Percentiles rank a stretch among this genome's conserved stretches.
These are phyloP conservation scores for Casuarina glauca DNA, from an alignment of 306 rosid genomes.

Conservation along the genomic window DNA sequence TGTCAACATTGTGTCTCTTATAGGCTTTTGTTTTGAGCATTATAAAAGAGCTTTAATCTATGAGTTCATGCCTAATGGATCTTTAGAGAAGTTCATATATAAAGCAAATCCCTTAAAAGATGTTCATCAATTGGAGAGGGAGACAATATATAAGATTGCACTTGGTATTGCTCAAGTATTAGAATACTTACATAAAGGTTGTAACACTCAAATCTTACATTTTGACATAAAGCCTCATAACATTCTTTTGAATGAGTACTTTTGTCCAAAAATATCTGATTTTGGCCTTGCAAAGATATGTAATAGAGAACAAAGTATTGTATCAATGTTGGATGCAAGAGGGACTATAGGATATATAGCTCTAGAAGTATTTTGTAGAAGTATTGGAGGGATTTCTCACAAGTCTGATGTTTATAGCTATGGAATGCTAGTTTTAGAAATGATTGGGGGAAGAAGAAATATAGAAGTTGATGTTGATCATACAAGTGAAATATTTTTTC, in stretches of 20 bases:
- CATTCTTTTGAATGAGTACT: slow-evolving; percentile 37
- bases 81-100: neutral
- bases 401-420: no score
- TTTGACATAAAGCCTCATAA: slow-evolving; percentile 34
- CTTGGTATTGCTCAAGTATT: neutral
- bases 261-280: slow-evolving; percentile 33
- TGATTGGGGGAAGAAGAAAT: no score
- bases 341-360: slow-evolving; percentile 47
- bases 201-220: neutral
- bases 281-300: slow-evolving; percentile 46
- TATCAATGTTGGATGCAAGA: slow-evolving; percentile 40
- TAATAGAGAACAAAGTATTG: slow-evolving; percentile 31
- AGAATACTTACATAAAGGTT: neutral
- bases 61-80: slow-evolving; percentile 1
- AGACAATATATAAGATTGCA: neutral
- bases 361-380: slow-evolving; percentile 28
- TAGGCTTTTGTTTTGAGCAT: neutral
- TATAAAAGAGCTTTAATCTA: slow-evolving; percentile 16
- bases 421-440: no score
- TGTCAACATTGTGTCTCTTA: neutral
- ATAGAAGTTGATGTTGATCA: no score
- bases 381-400: no score
- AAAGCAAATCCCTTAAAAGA: neutral
- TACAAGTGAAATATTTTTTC: no score
- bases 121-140: neutral